These are phyloP conservation scores for Coriaria nepalensis DNA, from an alignment of 306 rosid genomes.

Conservation along the genomic window DNA sequence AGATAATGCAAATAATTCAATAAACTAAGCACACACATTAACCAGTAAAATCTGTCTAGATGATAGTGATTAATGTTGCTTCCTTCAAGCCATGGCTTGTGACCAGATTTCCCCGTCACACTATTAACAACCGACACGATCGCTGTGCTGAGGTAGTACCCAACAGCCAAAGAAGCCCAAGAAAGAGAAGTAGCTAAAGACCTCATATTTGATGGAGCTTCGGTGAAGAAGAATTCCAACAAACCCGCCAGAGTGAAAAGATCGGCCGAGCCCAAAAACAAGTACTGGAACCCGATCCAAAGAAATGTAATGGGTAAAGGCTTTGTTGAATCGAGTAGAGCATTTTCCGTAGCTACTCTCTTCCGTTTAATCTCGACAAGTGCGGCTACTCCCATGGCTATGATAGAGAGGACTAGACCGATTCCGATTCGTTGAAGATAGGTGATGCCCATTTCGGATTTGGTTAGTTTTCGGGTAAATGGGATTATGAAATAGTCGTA, in stretches of 20 bases:
- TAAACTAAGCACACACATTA: slow-evolving; percentile 55
- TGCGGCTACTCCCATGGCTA: slow-evolving; percentile 80
- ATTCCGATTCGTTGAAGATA: slow-evolving; percentile 55
- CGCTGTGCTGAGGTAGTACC: slow-evolving; percentile 58
- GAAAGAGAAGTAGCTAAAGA: slow-evolving; percentile 68
- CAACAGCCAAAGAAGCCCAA: slow-evolving; percentile 69
- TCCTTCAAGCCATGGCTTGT: slow-evolving; percentile 50
- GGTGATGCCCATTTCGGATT: slow-evolving; percentile 54
- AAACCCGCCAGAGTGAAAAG: slow-evolving; percentile 66
- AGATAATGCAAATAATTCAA: slow-evolving; percentile 43
- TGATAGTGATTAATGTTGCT: slow-evolving; percentile 48
- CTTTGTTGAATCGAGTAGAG: slow-evolving; percentile 24
- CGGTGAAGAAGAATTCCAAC: slow-evolving; percentile 82
- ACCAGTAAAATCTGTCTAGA: slow-evolving; percentile 74
- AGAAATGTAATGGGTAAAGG: slow-evolving; percentile 58
- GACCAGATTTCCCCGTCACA: slow-evolving; percentile 26
- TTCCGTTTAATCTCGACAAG: slow-evolving; percentile 62
- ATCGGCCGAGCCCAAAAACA: slow-evolving; percentile 71
- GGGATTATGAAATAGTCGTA: slow-evolving; percentile 50
- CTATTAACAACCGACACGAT: slow-evolving; percentile 42
- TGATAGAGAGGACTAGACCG: slow-evolving; percentile 44
- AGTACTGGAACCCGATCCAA: slow-evolving; percentile 59
- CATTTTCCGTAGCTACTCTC: slow-evolving; percentile 22
- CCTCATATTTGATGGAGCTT: slow-evolving; percentile 64
- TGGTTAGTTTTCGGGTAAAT: slow-evolving; percentile 34